A percentile compares a stretch with the other conserved stretches of the same genome.
These are phyloP conservation scores for Astraeus odoratus DNA, from an alignment of 768 basidiomycete species.

Conservation along the genomic window DNA sequence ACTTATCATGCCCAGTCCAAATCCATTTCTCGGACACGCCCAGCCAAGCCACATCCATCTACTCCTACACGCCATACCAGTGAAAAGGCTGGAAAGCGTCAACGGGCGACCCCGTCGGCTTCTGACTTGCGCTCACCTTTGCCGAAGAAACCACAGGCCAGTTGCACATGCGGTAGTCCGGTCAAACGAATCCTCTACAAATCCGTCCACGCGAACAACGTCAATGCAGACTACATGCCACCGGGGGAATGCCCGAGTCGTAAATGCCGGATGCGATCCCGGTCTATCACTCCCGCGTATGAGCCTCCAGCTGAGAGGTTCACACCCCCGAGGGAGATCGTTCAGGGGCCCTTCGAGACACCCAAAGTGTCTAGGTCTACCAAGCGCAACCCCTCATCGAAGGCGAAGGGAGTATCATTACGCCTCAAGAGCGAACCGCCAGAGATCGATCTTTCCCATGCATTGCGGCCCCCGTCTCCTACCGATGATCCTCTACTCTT, in stretches of 20 bases:
- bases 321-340: slow-evolving; percentile 61
- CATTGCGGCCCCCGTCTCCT: slow-evolving; percentile 65
- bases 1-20: not conserved
- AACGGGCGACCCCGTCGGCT: not conserved
- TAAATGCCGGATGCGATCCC: slow-evolving; percentile 23
- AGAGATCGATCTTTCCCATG: slow-evolving; percentile 48
- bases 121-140: slow-evolving; percentile 12
- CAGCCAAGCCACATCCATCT: not conserved
- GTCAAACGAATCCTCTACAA: slow-evolving; percentile 21
- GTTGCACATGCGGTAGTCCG: slow-evolving; percentile 16
- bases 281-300: slow-evolving; percentile 52
- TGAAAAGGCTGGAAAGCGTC: not conserved
- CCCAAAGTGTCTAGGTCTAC: slow-evolving; percentile 30
- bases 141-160: slow-evolving; percentile 17
- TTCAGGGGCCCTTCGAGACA: slow-evolving; percentile 25
- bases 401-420: slow-evolving; percentile 13
- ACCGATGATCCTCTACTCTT: slow-evolving; percentile 71
- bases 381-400: slow-evolving; percentile 28
- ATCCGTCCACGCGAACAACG: slow-evolving; percentile 43
- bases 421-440: slow-evolving; percentile 61
- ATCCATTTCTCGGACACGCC: not conserved
- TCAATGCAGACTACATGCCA: slow-evolving; percentile 42
- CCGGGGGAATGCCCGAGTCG: slow-evolving; percentile 23
- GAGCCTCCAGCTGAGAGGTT: slow-evolving; percentile 65
- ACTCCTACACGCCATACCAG: not conserved